Conservation (phyloP, 2,329 filamentous ascomycete species). For the Fusarium zealandicum region DNA sequence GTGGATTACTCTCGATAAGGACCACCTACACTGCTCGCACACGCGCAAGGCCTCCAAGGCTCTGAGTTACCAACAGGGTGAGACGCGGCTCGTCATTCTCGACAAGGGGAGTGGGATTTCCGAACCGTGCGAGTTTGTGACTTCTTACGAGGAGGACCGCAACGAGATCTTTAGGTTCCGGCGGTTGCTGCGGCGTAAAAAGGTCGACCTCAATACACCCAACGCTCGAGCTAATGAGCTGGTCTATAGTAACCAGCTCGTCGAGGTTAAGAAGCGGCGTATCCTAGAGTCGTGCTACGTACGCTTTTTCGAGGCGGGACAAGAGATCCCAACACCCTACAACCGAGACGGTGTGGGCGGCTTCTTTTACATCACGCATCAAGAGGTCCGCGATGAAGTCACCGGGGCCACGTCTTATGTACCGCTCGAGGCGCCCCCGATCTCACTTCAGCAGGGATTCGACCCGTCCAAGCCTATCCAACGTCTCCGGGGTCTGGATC, state of each 20-base stretch:
- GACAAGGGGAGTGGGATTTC: conserved; percentile 47
- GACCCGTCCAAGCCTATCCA: conserved; percentile 49
- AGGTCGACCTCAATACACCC: conserved; percentile 45
- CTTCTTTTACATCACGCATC: conserved; percentile 67
- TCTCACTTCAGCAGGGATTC: conserved; percentile 61
- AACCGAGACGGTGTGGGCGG: conserved; percentile 69
- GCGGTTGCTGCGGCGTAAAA: conserved; percentile 57
- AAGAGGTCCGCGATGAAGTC: conserved; percentile 16
- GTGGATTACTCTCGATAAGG: conserved; percentile 65
- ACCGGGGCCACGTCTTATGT: conserved; percentile 31
- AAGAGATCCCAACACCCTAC: conserved; percentile 68
- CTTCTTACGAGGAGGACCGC: conserved; percentile 29
- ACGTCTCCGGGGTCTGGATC: conserved; percentile 68
- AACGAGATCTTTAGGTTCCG: conserved; percentile 52
- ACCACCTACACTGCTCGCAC: conserved; percentile 63
- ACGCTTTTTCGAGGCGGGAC: conserved; percentile 56
- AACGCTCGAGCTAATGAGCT: conserved; percentile 63
- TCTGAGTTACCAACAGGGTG: conserved; percentile 56
- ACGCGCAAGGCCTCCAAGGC: conserved; percentile 27
- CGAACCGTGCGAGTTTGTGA: conserved; percentile 68
- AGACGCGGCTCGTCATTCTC: conserved; percentile 63
- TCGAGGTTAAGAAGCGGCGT: conserved; percentile 46
- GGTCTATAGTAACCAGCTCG: conserved; percentile 58
- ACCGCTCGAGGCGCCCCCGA: conserved; percentile 48
- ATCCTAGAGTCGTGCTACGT: conserved; percentile 68